Evolutionary conservation across 768 basidiomycete genomes (phyloP).

Genomic region (Cyathus striatus): DNA sequence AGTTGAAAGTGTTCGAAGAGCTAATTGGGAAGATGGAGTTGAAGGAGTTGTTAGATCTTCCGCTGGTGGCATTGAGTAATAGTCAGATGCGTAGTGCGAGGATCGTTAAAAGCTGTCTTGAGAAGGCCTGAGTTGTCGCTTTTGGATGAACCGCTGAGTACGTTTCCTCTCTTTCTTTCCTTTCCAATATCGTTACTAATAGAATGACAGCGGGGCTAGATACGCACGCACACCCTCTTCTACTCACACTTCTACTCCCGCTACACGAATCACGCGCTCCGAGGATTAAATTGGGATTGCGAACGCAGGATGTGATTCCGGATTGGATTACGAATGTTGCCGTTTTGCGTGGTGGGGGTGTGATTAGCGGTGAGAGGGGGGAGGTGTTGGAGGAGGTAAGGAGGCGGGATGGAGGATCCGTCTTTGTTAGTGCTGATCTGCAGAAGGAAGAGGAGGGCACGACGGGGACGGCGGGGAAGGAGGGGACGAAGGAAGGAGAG

Average conservation of each 20-base stretch:
- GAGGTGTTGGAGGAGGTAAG: slow-evolving; percentile 25
- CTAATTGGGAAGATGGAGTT: slow-evolving; percentile 58
- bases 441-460: no score
- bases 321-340: slow-evolving; percentile 71
- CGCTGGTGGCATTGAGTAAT: slow-evolving; percentile 81
- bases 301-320: slow-evolving; percentile 68
- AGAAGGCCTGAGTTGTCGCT: slow-evolving; percentile 67
- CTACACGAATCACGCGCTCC: slow-evolving; percentile 47
- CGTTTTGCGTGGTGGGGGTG: slow-evolving; percentile 42
- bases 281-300: slow-evolving; percentile 54
- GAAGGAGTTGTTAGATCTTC: slow-evolving; percentile 66
- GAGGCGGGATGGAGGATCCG: no score
- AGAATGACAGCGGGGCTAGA: slow-evolving; percentile 71
- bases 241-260: slow-evolving; percentile 50
- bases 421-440: no score
- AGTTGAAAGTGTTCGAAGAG: slow-evolving; percentile 35
- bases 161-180: slow-evolving; percentile 16
- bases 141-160: slow-evolving; percentile 91
- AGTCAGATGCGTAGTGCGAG: slow-evolving; percentile 88
- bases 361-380: slow-evolving; percentile 47
- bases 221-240: slow-evolving; percentile 44
- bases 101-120: slow-evolving; percentile 73
- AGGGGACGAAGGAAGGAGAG: slow-evolving; percentile 6
- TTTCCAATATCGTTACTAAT: neutral
- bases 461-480: neutral